Percentiles rank a stretch among this genome's conserved stretches.
phyloP scores from a whole-genome alignment of 2,329 filamentous ascomycete species.

The Beauveria australis region DNA sequence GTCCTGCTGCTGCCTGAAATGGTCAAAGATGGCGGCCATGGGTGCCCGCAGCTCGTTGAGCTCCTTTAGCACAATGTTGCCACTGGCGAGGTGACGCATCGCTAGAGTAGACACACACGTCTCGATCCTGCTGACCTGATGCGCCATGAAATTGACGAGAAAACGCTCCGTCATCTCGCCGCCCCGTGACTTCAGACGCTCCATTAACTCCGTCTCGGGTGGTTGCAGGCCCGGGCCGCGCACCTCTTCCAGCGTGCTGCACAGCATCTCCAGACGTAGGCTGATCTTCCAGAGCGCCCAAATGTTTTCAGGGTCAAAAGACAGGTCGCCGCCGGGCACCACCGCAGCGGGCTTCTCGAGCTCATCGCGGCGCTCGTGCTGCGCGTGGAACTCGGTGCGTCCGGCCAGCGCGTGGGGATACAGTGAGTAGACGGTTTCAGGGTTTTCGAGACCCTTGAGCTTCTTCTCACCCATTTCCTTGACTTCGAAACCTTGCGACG shows the following conservation, averaged over 20 bases:
- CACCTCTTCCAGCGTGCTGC: conserved; percentile 72
- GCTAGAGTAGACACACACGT: conserved; percentile 72
- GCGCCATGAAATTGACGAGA: conserved; percentile 82
- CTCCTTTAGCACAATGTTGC: conserved; percentile 51
- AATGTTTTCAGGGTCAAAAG: conserved; percentile 73
- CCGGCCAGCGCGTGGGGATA: conserved; percentile 85
- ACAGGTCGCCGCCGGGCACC: conserved; percentile 56
- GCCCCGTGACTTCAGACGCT: conserved; percentile 56
- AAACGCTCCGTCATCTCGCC: conserved; percentile 86
- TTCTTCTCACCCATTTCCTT: conserved; percentile 94
- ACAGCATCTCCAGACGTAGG: conserved; percentile 85
- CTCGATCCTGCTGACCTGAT: conserved; percentile 95
- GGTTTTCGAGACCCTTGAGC: conserved; percentile 94
- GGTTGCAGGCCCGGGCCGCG: conserved; percentile 57
- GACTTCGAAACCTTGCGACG: conserved; percentile 88
- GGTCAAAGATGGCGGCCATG: conserved; percentile 62
- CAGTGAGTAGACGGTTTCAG: conserved; percentile 89
- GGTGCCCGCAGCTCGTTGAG: conserved; percentile 69
- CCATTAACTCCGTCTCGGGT: conserved; percentile 76
- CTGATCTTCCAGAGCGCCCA: conserved; percentile 89
- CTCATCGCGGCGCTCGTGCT: conserved; percentile 37
- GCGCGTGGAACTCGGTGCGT: conserved; percentile 62
- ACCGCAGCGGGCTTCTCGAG: conserved; percentile 53
- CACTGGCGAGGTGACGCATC: conserved; percentile 69
- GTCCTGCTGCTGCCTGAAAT: conserved; percentile 51